Conservation (phyloP, 768 basidiomycete species). For the Clavaria fumosa region DNA sequence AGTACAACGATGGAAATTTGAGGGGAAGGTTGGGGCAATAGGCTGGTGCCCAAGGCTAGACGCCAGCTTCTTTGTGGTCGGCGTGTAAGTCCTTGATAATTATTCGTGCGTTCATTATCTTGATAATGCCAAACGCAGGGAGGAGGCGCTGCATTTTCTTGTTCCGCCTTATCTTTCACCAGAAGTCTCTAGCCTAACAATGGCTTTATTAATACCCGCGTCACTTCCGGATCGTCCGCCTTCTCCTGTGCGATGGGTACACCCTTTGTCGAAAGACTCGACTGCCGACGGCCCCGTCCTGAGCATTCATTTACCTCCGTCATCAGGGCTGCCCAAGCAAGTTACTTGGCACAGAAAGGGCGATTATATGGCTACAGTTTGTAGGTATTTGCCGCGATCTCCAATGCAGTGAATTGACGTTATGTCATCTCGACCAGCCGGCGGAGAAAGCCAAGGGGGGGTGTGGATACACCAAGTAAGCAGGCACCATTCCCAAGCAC, state of each 20-base stretch:
- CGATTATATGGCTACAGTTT: constrained; percentile 90
- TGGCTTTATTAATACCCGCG: constrained; percentile 43
- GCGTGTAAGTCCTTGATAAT: constrained; percentile 43
- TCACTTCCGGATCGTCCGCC: constrained; percentile 45
- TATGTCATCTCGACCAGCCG: constrained; percentile 25
- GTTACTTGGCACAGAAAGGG: constrained; percentile 88
- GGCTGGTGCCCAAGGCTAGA: constrained; percentile 92
- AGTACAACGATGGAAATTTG: constrained; percentile 75
- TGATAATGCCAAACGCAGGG: constrained; percentile 27
- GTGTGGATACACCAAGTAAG: constrained; percentile 96
- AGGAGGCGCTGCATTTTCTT: constrained; percentile 65
- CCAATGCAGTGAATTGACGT: constrained; percentile 8
- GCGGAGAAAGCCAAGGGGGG: constrained; percentile 55
- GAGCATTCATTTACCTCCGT: constrained; percentile 42
- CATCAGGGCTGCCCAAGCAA: constrained; percentile 62
- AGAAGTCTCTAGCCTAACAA: constrained; percentile 40
- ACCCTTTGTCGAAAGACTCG: constrained; percentile 29
- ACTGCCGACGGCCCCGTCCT: constrained; percentile 42
- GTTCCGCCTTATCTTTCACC: constrained; percentile 66
- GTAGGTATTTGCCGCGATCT: constrained; percentile 34
- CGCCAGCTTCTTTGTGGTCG: constrained; percentile 63
- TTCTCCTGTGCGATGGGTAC: constrained; percentile 58
- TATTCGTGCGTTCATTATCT: constrained; percentile 1
- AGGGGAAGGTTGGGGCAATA: constrained; percentile 62
- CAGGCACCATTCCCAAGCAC: constrained; percentile 89